Percentiles rank a stretch among this genome's conserved stretches.
phyloP scores from a whole-genome alignment of 169 alveolate genomes.

The Cystoisospora suis region DNA sequence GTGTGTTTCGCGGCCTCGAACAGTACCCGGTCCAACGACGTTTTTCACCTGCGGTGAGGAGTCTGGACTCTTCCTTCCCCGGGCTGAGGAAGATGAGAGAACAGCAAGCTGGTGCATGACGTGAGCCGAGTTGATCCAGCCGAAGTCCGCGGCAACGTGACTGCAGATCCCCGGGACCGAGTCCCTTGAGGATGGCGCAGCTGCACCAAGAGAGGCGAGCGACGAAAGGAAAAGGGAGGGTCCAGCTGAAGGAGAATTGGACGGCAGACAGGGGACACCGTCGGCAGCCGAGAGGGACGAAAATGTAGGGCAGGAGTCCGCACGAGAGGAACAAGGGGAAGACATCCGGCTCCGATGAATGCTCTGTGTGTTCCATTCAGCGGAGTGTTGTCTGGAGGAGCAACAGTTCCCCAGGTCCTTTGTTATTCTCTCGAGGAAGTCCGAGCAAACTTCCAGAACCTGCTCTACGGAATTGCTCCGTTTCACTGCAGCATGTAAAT shows the following conservation, averaged over 20 bases:
- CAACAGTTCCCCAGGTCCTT: background rate
- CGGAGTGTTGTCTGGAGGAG: background rate
- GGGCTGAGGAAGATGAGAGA: too few relatives aligned
- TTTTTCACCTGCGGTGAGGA: too few relatives aligned
- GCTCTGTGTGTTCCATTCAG: background rate
- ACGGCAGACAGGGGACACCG: background rate
- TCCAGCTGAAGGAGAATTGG: background rate
- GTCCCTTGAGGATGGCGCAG: background rate
- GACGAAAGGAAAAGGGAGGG: background rate
- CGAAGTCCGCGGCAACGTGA: conserved; percentile 30
- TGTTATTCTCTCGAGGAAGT: background rate
- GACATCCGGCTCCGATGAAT: background rate
- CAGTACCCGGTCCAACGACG: too few relatives aligned
- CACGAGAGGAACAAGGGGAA: background rate
- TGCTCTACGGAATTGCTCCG: background rate
- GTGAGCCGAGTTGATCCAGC: conserved; percentile 14
- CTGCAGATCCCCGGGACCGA: background rate
- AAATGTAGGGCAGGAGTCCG: background rate
- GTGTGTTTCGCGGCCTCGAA: too few relatives aligned
- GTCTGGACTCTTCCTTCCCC: too few relatives aligned
- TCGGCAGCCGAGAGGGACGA: background rate
- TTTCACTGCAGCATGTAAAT: background rate
- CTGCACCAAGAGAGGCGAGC: background rate
- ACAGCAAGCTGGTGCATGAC: conserved; percentile 27
- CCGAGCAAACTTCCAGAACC: background rate